Conservation (phyloP, 2,329 filamentous ascomycete genomes). For the Sarocladium oryzae region DNA sequence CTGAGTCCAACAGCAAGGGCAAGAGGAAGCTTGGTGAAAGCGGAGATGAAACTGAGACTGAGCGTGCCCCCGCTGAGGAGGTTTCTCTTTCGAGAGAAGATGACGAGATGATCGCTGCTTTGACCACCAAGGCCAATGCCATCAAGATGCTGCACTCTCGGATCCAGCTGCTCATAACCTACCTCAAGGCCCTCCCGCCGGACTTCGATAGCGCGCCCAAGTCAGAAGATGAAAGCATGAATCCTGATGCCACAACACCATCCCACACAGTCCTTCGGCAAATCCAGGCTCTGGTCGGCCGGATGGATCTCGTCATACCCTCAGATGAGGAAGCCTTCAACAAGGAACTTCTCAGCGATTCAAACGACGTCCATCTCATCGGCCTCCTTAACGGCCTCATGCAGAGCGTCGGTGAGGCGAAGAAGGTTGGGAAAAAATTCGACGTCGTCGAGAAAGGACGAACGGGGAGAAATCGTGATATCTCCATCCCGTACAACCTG, state of each 20-base stretch:
- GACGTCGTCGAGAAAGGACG: conserved; percentile 44
- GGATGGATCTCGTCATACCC: conserved; percentile 75
- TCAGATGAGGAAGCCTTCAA: conserved; percentile 59
- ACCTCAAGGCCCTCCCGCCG: conserved; percentile 66
- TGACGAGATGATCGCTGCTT: conserved; percentile 54
- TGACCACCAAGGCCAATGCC: conserved; percentile 86
- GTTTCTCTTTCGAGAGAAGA: conserved; percentile 49
- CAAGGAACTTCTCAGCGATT: conserved; percentile 66
- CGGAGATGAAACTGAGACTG: conserved; percentile 17
- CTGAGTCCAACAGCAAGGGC: conserved; percentile 46
- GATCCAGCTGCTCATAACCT: conserved; percentile 65
- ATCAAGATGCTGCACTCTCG: conserved; percentile 86
- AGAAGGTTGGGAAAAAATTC: conserved; percentile 72
- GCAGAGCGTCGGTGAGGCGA: conserved; percentile 62
- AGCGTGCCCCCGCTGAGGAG: conserved; percentile 23
- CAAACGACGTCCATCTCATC: conserved; percentile 78
- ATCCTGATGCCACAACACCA: conserved; percentile 31
- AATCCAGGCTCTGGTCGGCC: conserved; percentile 77
- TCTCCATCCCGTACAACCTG: conserved; percentile 14
- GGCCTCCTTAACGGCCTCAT: conserved; percentile 70
- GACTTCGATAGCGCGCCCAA: conserved; percentile 45
- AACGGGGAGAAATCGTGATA: conserved; percentile 17
- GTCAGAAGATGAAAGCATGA: conserved; percentile 22
- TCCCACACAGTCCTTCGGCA: conserved; percentile 76
- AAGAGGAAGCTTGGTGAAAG: conserved; percentile 37